Evolutionary conservation across 2,329 filamentous ascomycete species (phyloP).

Genomic region (Intubia oerlemansii): DNA sequence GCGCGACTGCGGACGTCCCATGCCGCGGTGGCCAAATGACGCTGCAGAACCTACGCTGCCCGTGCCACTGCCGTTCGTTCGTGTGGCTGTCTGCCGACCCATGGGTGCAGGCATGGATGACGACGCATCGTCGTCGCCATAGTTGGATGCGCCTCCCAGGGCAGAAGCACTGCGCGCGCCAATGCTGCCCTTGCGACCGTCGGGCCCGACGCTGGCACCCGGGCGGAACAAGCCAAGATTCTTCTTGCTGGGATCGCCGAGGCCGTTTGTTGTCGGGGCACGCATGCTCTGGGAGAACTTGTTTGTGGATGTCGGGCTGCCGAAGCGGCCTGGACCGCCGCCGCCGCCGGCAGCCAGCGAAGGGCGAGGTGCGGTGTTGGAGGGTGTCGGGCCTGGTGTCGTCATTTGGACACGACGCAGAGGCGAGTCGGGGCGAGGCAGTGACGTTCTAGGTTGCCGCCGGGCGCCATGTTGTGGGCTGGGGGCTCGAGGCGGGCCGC

Average conservation of each 20-base stretch:
- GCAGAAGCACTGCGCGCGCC: slow-evolving; percentile 38
- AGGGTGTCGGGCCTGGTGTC: slow-evolving; percentile 23
- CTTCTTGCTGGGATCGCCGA: slow-evolving; percentile 39
- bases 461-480: slow-evolving; percentile 46
- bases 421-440: slow-evolving; percentile 79
- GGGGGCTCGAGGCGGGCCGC: slow-evolving; percentile 46
- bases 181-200: slow-evolving; percentile 26
- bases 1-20: slow-evolving; percentile 24
- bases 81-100: slow-evolving; percentile 11
- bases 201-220: slow-evolving; percentile 10
- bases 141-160: slow-evolving; percentile 24
- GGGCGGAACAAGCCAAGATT: slow-evolving; percentile 1
- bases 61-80: slow-evolving; percentile 23
- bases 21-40: slow-evolving; percentile 25
- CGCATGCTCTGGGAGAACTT: slow-evolving; percentile 44
- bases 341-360: neutral
- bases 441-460: slow-evolving; percentile 44
- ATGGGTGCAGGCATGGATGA: slow-evolving; percentile 32
- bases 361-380: neutral
- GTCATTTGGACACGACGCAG: slow-evolving; percentile 46
- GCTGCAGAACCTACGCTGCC: slow-evolving; percentile 14
- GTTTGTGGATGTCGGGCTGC: slow-evolving; percentile 37
- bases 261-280: slow-evolving; percentile 18
- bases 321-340: slow-evolving; percentile 30
- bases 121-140: slow-evolving; percentile 34